Base-by-base conservation (phyloP, 345 rosid genomes). In the Citrus medica region DNA sequence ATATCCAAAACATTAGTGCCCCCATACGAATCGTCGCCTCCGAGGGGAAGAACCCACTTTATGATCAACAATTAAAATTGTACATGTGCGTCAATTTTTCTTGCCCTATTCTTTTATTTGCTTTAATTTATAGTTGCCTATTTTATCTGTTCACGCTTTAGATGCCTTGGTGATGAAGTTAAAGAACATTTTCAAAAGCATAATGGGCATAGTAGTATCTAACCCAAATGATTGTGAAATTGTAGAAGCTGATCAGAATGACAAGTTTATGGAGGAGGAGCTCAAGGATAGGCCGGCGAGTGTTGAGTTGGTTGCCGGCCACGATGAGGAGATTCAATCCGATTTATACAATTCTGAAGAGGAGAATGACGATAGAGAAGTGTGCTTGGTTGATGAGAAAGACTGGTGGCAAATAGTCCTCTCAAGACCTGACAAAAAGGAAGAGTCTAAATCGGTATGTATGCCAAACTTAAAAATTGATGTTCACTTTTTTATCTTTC, bases 331-430 rank as follows among this genome's bases (percentile, higher is more conserved):
- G 30, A 16, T 35, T 68, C 48, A 71, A 14, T 63, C 67, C 53
- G 65, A 60, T 60, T 12, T 13, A 27, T 60, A 4, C 66, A 16
- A 21, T 19, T 24, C 5, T 24, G 55, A 42, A 35, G 48, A 74
- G 51, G 17, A 46, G 51, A 46, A 13, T 13, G 51, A 13, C 3
- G 51, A 46, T 13, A 3, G 13, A 46, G 51, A 46, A 46, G 17
- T 13, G 51, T 46, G 51, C 17, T 13, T 46, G 51, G 4, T 46
- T 13, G 51, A 46, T 46, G 51, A 46, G 51, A 13, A 46, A 24
- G 64, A 46, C 12, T 24, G 66, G 1, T 68, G 82, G 75, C 79
- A 61, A 51, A n/a, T 69, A 61, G 9, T 75, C 30, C 30, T 28
- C 32, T 53, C 66, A 37, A 51, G 62, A n/a, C 28, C 75, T 48